These are phyloP conservation scores for Lactifluus pinguis DNA, from an alignment of 768 basidiomycete species.

Conservation along the genomic window DNA sequence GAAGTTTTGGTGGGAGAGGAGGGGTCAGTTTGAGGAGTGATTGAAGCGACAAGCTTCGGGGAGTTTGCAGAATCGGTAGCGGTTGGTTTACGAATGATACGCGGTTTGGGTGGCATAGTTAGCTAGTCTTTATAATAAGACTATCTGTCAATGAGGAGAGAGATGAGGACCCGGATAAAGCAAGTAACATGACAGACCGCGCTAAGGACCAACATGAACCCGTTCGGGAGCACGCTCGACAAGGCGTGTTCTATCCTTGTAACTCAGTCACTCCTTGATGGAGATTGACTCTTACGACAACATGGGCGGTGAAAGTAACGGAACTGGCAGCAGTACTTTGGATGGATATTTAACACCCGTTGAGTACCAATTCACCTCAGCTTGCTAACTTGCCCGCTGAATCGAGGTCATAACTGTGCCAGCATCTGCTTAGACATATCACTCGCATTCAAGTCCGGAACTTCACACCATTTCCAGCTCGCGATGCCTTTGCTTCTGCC, in stretches of 20 bases:
- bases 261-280: slow-evolving; percentile 1
- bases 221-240: no score
- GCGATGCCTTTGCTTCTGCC: slow-evolving; percentile 70
- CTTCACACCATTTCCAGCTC: slow-evolving; percentile 74
- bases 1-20: slow-evolving; percentile 19
- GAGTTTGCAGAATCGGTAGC: neutral
- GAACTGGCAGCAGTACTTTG: neutral
- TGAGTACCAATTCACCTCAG: slow-evolving; percentile 4
- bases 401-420: neutral
- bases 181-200: neutral
- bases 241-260: neutral
- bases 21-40: slow-evolving; percentile 21
- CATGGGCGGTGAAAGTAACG: neutral
- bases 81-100: slow-evolving; percentile 29
- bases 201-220: neutral
- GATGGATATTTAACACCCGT: slow-evolving; percentile 11
- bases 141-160: neutral
- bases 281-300: neutral
- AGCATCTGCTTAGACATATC: slow-evolving; percentile 70
- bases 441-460: slow-evolving; percentile 68
- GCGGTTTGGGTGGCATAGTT: slow-evolving; percentile 39
- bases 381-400: neutral
- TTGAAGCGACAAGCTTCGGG: neutral
- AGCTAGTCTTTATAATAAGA: neutral
- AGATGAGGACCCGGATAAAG: neutral